phyloP scores from a whole-genome alignment of 805 yeast species.

The Pichia scutulata region DNA sequence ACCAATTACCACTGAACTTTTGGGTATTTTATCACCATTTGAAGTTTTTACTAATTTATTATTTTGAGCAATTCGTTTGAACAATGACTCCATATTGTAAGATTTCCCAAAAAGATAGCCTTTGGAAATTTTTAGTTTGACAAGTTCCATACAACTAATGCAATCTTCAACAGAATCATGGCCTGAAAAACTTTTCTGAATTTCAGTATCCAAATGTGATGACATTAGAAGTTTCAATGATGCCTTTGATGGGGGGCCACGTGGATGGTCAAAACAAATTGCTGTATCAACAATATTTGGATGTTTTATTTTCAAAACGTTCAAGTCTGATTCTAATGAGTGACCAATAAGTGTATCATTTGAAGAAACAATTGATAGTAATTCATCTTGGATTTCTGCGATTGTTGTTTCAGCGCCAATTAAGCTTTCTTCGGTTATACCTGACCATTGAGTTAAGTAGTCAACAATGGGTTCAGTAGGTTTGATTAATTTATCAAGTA shows the following conservation, averaged over 20 bases:
- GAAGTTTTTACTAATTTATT: slow-evolving; percentile 16
- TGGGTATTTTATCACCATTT: slow-evolving; percentile 21
- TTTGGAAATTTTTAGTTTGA: slow-evolving; percentile 57
- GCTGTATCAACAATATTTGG: slow-evolving; percentile 77
- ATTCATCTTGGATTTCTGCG: slow-evolving; percentile 55
- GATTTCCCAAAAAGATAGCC: slow-evolving; percentile 61
- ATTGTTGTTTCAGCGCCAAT: slow-evolving; percentile 54
- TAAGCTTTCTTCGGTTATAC: slow-evolving; percentile 70
- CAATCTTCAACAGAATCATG: slow-evolving; percentile 90
- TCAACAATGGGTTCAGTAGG: slow-evolving; percentile 71
- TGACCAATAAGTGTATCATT: slow-evolving; percentile 79
- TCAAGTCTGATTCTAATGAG: slow-evolving; percentile 77
- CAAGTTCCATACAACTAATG: slow-evolving; percentile 66
- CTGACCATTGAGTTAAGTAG: slow-evolving; percentile 78
- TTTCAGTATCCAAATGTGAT: slow-evolving; percentile 44
- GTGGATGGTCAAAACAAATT: slow-evolving; percentile 63
- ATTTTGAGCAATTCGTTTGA: slow-evolving; percentile 28
- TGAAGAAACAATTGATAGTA: slow-evolving; percentile 41
- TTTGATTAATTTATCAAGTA: slow-evolving; percentile 69
- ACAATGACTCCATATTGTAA: slow-evolving; percentile 35
- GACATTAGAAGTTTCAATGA: slow-evolving; percentile 65
- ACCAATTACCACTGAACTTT: slow-evolving; percentile 22
- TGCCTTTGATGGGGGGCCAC: slow-evolving; percentile 78
- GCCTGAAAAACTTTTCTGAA: slow-evolving; percentile 61
- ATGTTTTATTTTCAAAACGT: slow-evolving; percentile 64